A percentile compares a stretch with the other conserved stretches of the same genome.
These are phyloP conservation scores for Phytophthora idaei DNA, from an alignment of 352 stramenopile genomes.

Conservation along the genomic window DNA sequence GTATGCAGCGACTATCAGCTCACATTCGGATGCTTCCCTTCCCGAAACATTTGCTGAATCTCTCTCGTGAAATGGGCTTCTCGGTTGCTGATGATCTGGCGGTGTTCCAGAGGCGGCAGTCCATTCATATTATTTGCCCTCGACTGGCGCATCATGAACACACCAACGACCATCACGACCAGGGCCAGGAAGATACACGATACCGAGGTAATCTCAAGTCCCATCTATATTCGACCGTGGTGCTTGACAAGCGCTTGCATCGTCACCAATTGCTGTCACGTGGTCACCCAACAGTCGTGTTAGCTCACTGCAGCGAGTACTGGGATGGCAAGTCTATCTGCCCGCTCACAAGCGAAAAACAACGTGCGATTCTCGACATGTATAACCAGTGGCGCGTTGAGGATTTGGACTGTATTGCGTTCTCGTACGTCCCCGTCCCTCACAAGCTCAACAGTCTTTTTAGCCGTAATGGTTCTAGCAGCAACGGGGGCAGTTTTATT, in stretches of 20 bases:
- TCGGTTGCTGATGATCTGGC: slow-evolving; percentile 63
- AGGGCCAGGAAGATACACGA: slow-evolving; percentile 83
- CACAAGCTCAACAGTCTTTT: slow-evolving; percentile 77
- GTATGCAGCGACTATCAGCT: slow-evolving; percentile 78
- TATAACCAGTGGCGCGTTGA: slow-evolving; percentile 90
- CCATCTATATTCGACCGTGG: slow-evolving; percentile 85
- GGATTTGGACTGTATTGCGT: slow-evolving; percentile 82
- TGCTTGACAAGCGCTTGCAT: slow-evolving; percentile 83
- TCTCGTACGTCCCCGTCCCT: slow-evolving; percentile 82
- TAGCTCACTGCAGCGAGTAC: slow-evolving; percentile 84
- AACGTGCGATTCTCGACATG: slow-evolving; percentile 84
- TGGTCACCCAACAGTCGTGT: slow-evolving; percentile 72
- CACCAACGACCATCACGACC: slow-evolving; percentile 85
- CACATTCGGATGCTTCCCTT: slow-evolving; percentile 88
- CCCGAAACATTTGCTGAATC: slow-evolving; percentile 77
- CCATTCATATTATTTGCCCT: slow-evolving; percentile 85
- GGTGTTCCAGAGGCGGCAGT: slow-evolving; percentile 69
- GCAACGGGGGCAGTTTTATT: slow-evolving; percentile 20
- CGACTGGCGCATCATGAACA: slow-evolving; percentile 83
- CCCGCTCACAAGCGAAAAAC: slow-evolving; percentile 78
- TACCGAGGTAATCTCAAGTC: slow-evolving; percentile 87
- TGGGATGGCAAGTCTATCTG: slow-evolving; percentile 91
- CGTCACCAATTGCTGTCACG: slow-evolving; percentile 80
- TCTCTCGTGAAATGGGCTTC: slow-evolving; percentile 87
- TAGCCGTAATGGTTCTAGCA: slow-evolving; percentile 25